These are phyloP conservation scores for Leishmania tarentolae DNA, from an alignment of 208 protist species.

Conservation along the genomic window DNA sequence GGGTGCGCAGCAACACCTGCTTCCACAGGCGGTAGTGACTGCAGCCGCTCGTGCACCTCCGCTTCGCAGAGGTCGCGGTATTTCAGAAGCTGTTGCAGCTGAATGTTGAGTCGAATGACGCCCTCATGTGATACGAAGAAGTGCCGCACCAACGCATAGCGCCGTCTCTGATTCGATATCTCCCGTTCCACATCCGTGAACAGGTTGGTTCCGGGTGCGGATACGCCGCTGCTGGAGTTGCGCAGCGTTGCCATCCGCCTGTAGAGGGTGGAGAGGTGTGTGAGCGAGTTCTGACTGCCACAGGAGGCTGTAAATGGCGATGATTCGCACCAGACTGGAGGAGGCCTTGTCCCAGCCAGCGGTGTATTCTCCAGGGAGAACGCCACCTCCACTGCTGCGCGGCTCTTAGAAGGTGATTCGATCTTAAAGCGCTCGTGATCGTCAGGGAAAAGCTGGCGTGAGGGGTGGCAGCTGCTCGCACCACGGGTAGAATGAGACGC, in stretches of 20 bases:
- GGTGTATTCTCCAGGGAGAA: slow-evolving; percentile 24
- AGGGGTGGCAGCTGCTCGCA: not conserved
- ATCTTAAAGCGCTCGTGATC: not conserved
- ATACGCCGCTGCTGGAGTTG: not conserved
- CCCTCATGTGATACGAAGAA: slow-evolving; percentile 35
- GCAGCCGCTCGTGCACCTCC: slow-evolving; percentile 29
- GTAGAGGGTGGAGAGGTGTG: not conserved
- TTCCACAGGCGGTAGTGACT: slow-evolving; percentile 5
- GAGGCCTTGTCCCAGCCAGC: slow-evolving; percentile 9
- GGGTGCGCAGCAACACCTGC: not conserved
- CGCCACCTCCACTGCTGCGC: not conserved
- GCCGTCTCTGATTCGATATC: slow-evolving; percentile 11
- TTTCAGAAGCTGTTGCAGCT: slow-evolving; percentile 16
- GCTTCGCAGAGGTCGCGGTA: slow-evolving; percentile 11
- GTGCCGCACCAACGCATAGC: slow-evolving; percentile 9
- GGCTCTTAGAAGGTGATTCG: not conserved
- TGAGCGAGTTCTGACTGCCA: not conserved
- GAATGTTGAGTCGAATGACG: slow-evolving; percentile 24
- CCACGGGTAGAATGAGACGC: not conserved
- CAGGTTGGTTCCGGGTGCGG: not conserved
- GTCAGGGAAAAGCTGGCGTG: too few relatives aligned
- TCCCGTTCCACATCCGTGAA: slow-evolving; percentile 15
- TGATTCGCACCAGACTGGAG: slow-evolving; percentile 16
- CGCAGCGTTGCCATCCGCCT: not conserved
- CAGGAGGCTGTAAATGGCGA: not conserved